Percentiles rank a stretch among this genome's conserved stretches.
phyloP scores from a whole-genome alignment of 768 basidiomycete genomes.

The Amanita rimosa region DNA sequence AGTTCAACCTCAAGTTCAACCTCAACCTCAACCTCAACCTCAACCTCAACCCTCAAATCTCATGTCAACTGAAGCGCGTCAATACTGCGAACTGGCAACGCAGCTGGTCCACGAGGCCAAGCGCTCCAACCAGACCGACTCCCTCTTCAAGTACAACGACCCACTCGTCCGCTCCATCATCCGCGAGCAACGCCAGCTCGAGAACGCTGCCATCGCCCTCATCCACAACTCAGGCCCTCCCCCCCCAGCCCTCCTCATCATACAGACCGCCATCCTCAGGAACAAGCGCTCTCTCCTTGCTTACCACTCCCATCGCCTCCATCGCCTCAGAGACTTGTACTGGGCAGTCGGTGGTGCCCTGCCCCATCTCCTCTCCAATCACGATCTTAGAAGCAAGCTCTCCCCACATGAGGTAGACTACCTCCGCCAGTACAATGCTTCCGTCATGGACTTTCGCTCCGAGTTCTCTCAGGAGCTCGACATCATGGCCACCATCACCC shows the following conservation, averaged over 20 bases:
- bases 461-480: conserved; percentile 84
- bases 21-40: too few relatives aligned
- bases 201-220: conserved; percentile 37
- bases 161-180: conserved; percentile 74
- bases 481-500: conserved; percentile 70
- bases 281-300: conserved; percentile 96
- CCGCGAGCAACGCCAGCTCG: conserved; percentile 87
- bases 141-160: conserved; percentile 88
- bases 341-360: conserved; percentile 85
- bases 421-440: conserved; percentile 5
- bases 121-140: conserved; percentile 73
- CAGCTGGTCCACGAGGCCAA: conserved; percentile 82
- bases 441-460: conserved; percentile 74
- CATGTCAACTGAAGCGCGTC: conserved; percentile 38
- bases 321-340: conserved; percentile 77
- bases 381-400: conserved; percentile 60
- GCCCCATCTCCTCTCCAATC: conserved; percentile 63
- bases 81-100: conserved; percentile 79
- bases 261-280: conserved; percentile 80
- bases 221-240: conserved; percentile 27
- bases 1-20: too few relatives aligned
- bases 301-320: conserved; percentile 81
- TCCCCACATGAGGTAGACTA: conserved; percentile 59
- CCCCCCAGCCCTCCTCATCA: conserved; percentile 62
- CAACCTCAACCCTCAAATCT: too few relatives aligned